Evolutionary conservation across 306 rosid genomes (phyloP), one percentile per base, ranked within the genome.

Genomic region (Hippophae gyantsensis): DNA sequence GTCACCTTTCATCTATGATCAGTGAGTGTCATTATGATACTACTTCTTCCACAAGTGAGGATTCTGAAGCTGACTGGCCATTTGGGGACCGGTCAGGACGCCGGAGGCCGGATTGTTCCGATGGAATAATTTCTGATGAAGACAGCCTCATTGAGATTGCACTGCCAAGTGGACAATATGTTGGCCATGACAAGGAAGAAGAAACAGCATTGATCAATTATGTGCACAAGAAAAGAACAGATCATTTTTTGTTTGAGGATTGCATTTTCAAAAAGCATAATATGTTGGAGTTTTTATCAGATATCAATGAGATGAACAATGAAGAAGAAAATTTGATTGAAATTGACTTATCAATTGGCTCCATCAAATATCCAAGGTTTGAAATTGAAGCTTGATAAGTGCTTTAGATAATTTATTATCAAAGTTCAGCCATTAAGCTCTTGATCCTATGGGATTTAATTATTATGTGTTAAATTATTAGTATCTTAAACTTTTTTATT

Each of bases 281-380:
- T 62, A 67, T 79, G 2, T 70, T 79, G 86, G 96, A 92, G 67
- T 67, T 92, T 44, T 74, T 88, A 18, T 76, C 95, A 56, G 96
- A 87, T 58, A 82, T 81, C 32, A 85, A 80, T 61, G 86, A 89
- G 40, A 77, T 82, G 75, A 82, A 2, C 38, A 32, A 61, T 65
- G 98, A 90, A 66, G 98, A 92, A 72, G 98, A 92, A 44, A 92
- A 92, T 51, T 69, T 92, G 57, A 83, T 92, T 32, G 98, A 92
- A 85, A 92, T 92, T 50, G 98, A 92, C 81, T 72, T 92, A 43
- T 84, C 98, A 55, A 80, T 92, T 84, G 98, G 96, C 41, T 92
- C 96, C 64, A 92, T 92, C 76, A 87, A 87, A 82, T 87, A 78
- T 68, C 79, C 98, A 68, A 88, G 98, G 86, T 92, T 85, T 76